A percentile compares a stretch with the other conserved stretches of the same genome.
Evolutionary conservation across 2,329 filamentous ascomycete genomes (phyloP).

Genomic region (Botrytis tulipae): DNA sequence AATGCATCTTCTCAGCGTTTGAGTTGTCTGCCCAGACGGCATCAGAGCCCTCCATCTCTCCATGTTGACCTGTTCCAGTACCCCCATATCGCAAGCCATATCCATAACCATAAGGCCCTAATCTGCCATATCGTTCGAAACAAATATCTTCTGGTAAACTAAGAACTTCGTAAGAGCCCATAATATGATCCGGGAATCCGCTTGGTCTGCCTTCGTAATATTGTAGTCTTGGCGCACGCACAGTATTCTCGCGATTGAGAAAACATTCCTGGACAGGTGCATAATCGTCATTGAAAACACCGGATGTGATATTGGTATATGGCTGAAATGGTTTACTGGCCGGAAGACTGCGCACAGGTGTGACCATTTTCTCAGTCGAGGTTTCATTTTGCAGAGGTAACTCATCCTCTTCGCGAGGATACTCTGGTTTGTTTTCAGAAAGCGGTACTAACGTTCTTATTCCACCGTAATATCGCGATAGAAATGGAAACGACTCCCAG

Average conservation of each 20-base stretch:
- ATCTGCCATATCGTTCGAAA: constrained; percentile 85
- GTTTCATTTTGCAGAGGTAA: constrained; percentile 46
- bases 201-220: constrained; percentile 75
- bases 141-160: constrained; percentile 81
- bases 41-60: constrained; percentile 78
- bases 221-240: constrained; percentile 67
- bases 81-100: constrained; percentile 79
- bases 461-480: constrained; percentile 88
- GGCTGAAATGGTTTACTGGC: constrained; percentile 59
- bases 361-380: constrained; percentile 34
- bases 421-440: constrained; percentile 72
- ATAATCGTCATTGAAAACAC: constrained; percentile 51
- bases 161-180: constrained; percentile 83
- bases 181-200: constrained; percentile 79
- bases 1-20: constrained; percentile 26
- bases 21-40: constrained; percentile 65
- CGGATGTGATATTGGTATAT: constrained; percentile 53
- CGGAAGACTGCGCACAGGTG: constrained; percentile 43
- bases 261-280: constrained; percentile 68
- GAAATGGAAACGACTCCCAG: constrained; percentile 86
- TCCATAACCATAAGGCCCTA: constrained; percentile 86
- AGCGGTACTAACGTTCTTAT: constrained; percentile 68
- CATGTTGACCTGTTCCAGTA: constrained; percentile 79
- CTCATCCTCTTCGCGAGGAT: constrained; percentile 66
- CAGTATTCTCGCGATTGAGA: constrained; percentile 63